Evolutionary conservation across 768 basidiomycete genomes (phyloP).

Genomic region (Boletus tylopilopsis): DNA sequence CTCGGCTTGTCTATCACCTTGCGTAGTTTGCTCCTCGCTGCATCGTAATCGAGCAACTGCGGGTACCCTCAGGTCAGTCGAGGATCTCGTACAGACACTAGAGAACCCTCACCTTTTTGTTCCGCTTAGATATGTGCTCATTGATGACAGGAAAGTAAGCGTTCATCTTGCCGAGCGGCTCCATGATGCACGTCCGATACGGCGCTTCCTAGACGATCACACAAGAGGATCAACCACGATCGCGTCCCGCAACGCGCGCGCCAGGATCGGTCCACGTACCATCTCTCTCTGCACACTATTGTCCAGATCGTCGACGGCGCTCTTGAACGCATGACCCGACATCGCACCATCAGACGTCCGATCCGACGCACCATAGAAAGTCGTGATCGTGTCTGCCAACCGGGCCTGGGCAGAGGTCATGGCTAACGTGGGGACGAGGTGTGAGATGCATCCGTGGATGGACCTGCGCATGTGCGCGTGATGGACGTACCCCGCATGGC

Average conservation of each 20-base stretch:
- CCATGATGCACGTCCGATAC: constrained; percentile 91
- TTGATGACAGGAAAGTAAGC: constrained; percentile 93
- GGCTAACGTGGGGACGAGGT: constrained; percentile 41
- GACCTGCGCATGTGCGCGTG: background rate
- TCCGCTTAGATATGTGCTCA: constrained; percentile 88
- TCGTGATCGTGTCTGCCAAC: constrained; percentile 89
- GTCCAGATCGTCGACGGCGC: constrained; percentile 92
- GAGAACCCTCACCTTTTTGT: constrained; percentile 75
- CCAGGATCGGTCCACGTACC: constrained; percentile 44
- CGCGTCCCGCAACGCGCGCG: background rate
- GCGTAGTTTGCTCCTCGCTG: constrained; percentile 84
- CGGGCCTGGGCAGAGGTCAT: constrained; percentile 94
- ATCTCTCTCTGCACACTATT: constrained; percentile 79
- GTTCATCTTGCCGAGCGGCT: constrained; percentile 95
- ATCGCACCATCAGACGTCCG: constrained; percentile 87
- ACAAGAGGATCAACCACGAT: background rate
- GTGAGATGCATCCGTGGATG: background rate
- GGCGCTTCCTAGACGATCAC: constrained; percentile 69
- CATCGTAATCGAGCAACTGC: constrained; percentile 93
- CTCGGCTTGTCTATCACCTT: constrained; percentile 90
- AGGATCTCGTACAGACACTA: no score
- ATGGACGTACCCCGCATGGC: constrained; percentile 76
- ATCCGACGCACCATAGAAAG: constrained; percentile 88
- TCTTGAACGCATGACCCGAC: constrained; percentile 95
- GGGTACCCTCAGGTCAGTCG: background rate